A percentile compares a stretch with the other conserved stretches of the same genome.
phyloP scores from a whole-genome alignment of 2,329 filamentous ascomycete species.

The Aspergillus sp. region DNA sequence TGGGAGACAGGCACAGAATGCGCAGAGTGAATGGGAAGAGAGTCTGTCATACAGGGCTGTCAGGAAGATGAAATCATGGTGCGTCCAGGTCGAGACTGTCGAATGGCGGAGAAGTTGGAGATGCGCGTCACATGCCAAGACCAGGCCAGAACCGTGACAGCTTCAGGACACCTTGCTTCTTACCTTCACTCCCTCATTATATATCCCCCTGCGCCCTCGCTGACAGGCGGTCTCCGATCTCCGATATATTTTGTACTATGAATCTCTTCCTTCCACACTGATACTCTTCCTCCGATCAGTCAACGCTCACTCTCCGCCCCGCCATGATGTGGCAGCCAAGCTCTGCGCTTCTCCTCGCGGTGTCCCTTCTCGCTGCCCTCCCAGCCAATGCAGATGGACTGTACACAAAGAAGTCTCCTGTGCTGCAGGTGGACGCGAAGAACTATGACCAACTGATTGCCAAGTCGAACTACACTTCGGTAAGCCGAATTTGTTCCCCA shows the following conservation, averaged over 20 bases:
- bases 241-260: slow-evolving; percentile 1
- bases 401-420: slow-evolving; percentile 83
- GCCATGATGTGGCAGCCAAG: slow-evolving; percentile 32
- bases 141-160: slow-evolving; percentile 1
- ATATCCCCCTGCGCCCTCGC: slow-evolving; percentile 7
- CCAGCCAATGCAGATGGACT: slow-evolving; percentile 68
- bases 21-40: no score
- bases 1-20: no score
- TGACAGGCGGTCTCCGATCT: slow-evolving; percentile 1
- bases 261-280: neutral
- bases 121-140: slow-evolving; percentile 34
- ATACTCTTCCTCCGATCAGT: neutral
- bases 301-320: slow-evolving; percentile 3
- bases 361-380: slow-evolving; percentile 64
- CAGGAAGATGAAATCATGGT: slow-evolving; percentile 1
- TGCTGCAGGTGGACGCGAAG: slow-evolving; percentile 76
- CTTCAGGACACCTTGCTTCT: slow-evolving; percentile 42
- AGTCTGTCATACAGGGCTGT: neutral
- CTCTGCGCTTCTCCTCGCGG: slow-evolving; percentile 51
- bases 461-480: slow-evolving; percentile 87
- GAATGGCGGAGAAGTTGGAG: slow-evolving; percentile 5
- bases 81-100: neutral
- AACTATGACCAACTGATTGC: slow-evolving; percentile 80
- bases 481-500: slow-evolving; percentile 47
- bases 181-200: slow-evolving; percentile 6